Conservation (phyloP, 2,329 filamentous ascomycete species). For the Phaeosphaeriaceae sp. region DNA sequence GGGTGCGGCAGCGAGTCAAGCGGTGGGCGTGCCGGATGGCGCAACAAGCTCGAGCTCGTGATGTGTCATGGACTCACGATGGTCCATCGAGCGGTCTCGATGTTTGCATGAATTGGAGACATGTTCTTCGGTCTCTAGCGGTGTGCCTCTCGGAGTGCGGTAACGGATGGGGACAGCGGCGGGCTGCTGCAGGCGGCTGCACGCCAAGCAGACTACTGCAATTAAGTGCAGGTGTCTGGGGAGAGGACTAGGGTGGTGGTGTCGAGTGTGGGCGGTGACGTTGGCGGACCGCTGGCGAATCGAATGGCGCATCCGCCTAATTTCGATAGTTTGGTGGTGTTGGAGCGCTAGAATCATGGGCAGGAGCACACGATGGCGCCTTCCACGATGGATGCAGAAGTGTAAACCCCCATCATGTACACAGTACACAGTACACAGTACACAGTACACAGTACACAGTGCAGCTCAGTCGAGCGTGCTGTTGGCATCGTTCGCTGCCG, state of each 20-base stretch:
- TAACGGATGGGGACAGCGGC: not conserved
- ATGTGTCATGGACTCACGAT: not conserved
- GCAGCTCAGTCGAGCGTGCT: too few relatives aligned
- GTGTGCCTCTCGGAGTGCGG: not conserved
- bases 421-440: too few relatives aligned
- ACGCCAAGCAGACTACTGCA: constrained; percentile 1
- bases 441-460: too few relatives aligned
- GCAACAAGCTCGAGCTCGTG: not conserved
- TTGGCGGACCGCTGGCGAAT: constrained; percentile 2
- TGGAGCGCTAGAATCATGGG: not conserved
- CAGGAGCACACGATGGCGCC: constrained; percentile 9
- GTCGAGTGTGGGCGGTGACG: constrained; percentile 1
- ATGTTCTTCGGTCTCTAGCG: not conserved
- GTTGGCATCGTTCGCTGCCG: not conserved
- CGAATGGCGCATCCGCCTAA: constrained; percentile 7
- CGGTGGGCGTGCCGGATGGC: not conserved
- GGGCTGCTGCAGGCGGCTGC: not conserved
- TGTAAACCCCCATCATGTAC: too few relatives aligned
- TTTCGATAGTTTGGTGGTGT: constrained; percentile 15
- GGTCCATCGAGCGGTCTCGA: not conserved
- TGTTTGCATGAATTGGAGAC: not conserved
- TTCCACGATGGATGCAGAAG: too few relatives aligned
- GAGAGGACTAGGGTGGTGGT: not conserved
- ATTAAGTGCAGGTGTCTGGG: constrained; percentile 1
- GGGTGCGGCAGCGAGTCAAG: not conserved